Percentiles rank a stretch among this genome's conserved stretches.
These are phyloP conservation scores for Polytrichum formosum DNA, from an alignment of 225 moss, liverwort and hornwort genomes.

Conservation along the genomic window DNA sequence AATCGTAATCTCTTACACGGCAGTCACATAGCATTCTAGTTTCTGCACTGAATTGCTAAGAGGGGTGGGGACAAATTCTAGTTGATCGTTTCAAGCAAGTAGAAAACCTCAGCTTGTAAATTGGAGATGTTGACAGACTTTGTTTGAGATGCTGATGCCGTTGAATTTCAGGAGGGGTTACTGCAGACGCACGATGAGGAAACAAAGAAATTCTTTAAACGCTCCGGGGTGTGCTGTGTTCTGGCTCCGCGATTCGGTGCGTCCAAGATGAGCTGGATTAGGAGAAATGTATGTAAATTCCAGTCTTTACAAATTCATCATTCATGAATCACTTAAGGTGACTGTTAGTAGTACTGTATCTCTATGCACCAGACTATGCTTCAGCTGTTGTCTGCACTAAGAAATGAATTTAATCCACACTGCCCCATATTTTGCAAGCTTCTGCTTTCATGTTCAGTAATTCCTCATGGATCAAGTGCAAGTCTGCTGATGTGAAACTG, in stretches of 20 bases:
- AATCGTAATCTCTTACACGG: too few relatives aligned
- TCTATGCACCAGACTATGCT: too few relatives aligned
- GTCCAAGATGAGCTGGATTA: constrained; percentile 54
- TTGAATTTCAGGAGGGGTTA: constrained; percentile 33
- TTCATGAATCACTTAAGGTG: too few relatives aligned
- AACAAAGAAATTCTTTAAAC: constrained; percentile 48
- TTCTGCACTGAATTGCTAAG: too few relatives aligned
- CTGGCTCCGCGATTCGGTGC: constrained; percentile 49
- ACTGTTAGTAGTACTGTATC: too few relatives aligned
- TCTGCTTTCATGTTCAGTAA: not conserved
- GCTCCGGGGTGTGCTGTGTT: constrained; percentile 40
- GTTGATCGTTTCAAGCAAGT: not conserved
- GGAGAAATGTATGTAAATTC: constrained; percentile 30
- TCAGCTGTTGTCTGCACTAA: too few relatives aligned
- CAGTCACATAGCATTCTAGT: too few relatives aligned
- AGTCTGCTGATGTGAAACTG: not conserved
- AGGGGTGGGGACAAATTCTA: not conserved
- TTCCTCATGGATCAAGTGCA: not conserved
- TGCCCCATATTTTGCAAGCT: not conserved
- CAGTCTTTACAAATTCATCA: too few relatives aligned
- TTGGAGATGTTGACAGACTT: not conserved
- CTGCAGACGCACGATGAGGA: constrained; percentile 63
- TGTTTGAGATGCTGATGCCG: not conserved
- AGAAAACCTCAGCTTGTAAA: not conserved
- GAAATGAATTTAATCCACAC: too few relatives aligned